phyloP scores from a whole-genome alignment of 177 flowering plant genomes.

The Vitis hybrid region DNA sequence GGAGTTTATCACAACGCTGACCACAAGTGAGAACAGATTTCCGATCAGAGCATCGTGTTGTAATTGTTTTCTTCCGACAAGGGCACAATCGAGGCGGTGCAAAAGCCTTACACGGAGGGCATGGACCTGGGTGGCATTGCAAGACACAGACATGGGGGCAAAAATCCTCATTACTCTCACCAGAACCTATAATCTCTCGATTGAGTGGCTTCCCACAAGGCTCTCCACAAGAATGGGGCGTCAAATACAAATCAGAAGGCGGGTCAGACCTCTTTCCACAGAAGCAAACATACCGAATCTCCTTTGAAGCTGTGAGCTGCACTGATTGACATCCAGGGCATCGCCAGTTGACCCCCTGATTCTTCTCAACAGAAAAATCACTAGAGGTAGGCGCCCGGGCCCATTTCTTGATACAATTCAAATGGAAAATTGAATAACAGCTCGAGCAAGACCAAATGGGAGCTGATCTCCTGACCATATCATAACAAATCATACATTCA shows the following conservation, averaged over 20 bases:
- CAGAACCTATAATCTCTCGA: constrained; percentile 27
- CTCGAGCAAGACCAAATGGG: constrained; percentile 94
- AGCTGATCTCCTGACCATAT: constrained; percentile 84
- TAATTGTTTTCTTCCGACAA: constrained; percentile 79
- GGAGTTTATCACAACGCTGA: constrained; percentile 70
- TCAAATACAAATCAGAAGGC: constrained; percentile 84
- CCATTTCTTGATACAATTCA: constrained; percentile 91
- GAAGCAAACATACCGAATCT: constrained; percentile 81
- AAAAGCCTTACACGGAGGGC: constrained; percentile 98
- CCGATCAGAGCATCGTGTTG: constrained; percentile 83
- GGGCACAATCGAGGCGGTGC: constrained; percentile 82
- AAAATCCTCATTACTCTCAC: constrained; percentile 41
- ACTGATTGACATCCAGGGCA: constrained; percentile 98
- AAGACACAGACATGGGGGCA: constrained; percentile 93
- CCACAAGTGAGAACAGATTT: constrained; percentile 73
- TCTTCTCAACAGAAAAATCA: constrained; percentile 72
- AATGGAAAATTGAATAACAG: constrained; percentile 87
- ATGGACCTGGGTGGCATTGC: constrained; percentile 99
- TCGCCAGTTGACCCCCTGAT: constrained; percentile 87
- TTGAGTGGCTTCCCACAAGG: constrained; percentile 87
- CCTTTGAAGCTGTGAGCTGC: constrained; percentile 64
- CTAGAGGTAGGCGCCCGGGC: constrained; percentile 90
- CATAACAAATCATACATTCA: constrained; percentile 99
- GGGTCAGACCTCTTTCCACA: constrained; percentile 88
- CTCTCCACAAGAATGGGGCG: constrained; percentile 98